Evolutionary conservation across 2,329 filamentous ascomycete genomes (phyloP), one percentile per base, ranked within the genome.

Genomic region (Verticillium klebahnii): DNA sequence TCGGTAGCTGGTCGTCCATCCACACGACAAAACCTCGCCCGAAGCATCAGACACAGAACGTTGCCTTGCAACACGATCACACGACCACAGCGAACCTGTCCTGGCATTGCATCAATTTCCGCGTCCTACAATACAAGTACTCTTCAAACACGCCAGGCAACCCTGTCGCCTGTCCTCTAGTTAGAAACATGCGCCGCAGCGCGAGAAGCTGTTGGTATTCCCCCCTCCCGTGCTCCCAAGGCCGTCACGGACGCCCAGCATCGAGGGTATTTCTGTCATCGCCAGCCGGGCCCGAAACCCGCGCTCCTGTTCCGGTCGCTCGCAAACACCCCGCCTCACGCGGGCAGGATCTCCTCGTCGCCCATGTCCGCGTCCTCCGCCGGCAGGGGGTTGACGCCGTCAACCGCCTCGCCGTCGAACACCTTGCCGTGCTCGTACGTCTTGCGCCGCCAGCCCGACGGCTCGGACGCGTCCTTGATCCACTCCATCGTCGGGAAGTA

Each of bases 401-500:
- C 83, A 1, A 73, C 74, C 2, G 80, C 79, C 67, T 88, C 86
- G 19, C 85, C 86, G 19, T 80, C 70, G 31, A 86, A 75, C 1
- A 79, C 74, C 65, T 81, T 77, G 57, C 78, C 81, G 67, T 80
- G 81, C 69, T 88, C 85, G 66, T 89, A 88, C 3, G 86, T 86
- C 23, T 87, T 79, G 40, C 87, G 78, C 60, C 80, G 80, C 87
- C 87, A 90, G 58, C 86, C 86, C 65, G 82, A 86, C 1, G 80
- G 75, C 65, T 86, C 85, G 7, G 75, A 75, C 15, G 76, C 71
- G 66, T 89, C 87, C 73, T 89, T 89, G 74, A 87, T 84, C 82
- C 86, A 89, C 70, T 90, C 88, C 74, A 86, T 85, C 0, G 86
- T 89, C 0, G 88, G 87, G 75, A 90, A 90, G 74, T 99, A 99